Percentiles rank a stretch among this genome's conserved stretches.
These are phyloP conservation scores for Coemansia sp. DNA, from an alignment of 192 early-diverging fungal species.

Conservation along the genomic window DNA sequence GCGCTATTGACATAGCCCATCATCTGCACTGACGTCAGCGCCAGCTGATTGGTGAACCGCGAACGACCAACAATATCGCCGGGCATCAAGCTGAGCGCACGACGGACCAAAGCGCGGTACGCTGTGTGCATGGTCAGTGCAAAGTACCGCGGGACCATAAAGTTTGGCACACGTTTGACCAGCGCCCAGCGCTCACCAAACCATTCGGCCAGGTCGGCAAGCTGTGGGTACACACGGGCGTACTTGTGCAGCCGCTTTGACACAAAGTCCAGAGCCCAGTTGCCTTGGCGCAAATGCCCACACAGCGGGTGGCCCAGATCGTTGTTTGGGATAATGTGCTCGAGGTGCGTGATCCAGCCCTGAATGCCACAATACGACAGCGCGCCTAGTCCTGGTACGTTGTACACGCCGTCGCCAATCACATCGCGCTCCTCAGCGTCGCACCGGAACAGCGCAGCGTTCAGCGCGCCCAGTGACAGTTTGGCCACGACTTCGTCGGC, in stretches of 20 bases:
- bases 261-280: conserved; percentile 91
- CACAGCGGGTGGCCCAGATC: conserved; percentile 94
- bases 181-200: conserved; percentile 66
- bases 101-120: conserved; percentile 66
- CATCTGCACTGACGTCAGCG: conserved; percentile 83
- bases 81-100: conserved; percentile 65
- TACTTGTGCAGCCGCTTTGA: conserved; percentile 62
- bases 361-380: conserved; percentile 90
- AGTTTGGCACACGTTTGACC: conserved; percentile 75
- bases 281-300: conserved; percentile 81
- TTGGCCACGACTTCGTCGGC: conserved; percentile 64
- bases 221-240: conserved; percentile 20
- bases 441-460: conserved; percentile 82
- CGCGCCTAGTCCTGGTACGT: conserved; percentile 82
- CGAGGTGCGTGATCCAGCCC: conserved; percentile 83
- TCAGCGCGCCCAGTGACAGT: conserved; percentile 73
- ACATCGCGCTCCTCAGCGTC: conserved; percentile 87
- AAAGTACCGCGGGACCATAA: conserved; percentile 94
- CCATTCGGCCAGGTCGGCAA: conserved; percentile 68
- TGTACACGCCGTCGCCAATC: conserved; percentile 76
- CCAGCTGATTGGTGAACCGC: conserved; percentile 69
- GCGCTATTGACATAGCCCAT: conserved; percentile 81
- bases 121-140: conserved; percentile 76
- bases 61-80: conserved; percentile 58
- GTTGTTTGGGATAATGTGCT: conserved; percentile 78